Evolutionary conservation across 164 flowering plant genomes (phyloP).

Genomic region (Vitis rupestris): DNA sequence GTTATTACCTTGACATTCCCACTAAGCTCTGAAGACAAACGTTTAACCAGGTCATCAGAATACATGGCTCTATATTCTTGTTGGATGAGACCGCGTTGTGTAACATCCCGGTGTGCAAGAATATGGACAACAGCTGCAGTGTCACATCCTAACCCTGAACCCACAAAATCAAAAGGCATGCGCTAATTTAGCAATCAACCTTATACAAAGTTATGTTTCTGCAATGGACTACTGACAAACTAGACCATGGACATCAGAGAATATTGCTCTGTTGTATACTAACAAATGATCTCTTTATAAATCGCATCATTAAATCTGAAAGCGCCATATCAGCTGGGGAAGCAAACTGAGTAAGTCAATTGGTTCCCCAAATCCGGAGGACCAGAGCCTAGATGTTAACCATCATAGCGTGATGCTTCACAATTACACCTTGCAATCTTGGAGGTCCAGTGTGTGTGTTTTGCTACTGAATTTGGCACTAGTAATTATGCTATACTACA

Average conservation of each 20-base stretch:
- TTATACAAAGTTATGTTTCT: background rate
- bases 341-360: too few relatives aligned
- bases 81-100: constrained; percentile 61
- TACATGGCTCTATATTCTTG: constrained; percentile 65
- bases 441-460: too few relatives aligned
- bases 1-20: constrained; percentile 59
- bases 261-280: background rate
- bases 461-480: too few relatives aligned
- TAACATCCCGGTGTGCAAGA: constrained; percentile 68
- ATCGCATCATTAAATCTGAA: too few relatives aligned
- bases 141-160: constrained; percentile 79
- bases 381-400: too few relatives aligned
- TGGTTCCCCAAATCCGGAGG: too few relatives aligned
- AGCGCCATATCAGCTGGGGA: too few relatives aligned
- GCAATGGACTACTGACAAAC: background rate
- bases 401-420: too few relatives aligned
- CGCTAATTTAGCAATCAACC: background rate
- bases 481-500: too few relatives aligned
- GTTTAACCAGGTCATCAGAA: constrained; percentile 53
- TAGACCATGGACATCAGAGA: background rate
- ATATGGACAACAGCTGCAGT: constrained; percentile 55
- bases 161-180: background rate
- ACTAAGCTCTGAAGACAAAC: constrained; percentile 63
- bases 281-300: background rate
- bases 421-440: too few relatives aligned